A percentile compares a stretch with the other conserved stretches of the same genome.
Conservation (phyloP, 139 green algal species). For the Chlorella sp. region DNA sequence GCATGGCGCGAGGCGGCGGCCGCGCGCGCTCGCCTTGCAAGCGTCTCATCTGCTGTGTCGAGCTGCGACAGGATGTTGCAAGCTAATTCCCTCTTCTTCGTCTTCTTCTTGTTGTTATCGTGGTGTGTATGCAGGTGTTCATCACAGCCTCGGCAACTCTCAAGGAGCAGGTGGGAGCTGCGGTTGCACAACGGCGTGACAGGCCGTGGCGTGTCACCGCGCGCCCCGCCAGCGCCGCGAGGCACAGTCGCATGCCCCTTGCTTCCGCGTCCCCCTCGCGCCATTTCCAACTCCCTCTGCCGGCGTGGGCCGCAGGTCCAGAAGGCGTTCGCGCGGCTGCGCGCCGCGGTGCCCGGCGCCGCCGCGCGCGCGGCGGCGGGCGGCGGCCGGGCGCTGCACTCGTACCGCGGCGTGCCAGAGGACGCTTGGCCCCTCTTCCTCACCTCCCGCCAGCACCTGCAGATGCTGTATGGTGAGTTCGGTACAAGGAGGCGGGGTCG, state of each 20-base stretch:
- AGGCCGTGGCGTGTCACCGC: not conserved
- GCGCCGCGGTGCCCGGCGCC: constrained; percentile 43
- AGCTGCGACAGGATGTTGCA: too few relatives aligned
- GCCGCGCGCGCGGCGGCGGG: constrained; percentile 22
- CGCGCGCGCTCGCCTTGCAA: too few relatives aligned
- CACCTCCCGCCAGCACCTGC: constrained; percentile 55
- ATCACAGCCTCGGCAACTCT: constrained; percentile 75
- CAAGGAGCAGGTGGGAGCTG: constrained; percentile 47
- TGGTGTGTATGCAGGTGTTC: too few relatives aligned
- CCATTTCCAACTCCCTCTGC: not conserved
- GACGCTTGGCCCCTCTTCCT: constrained; percentile 83
- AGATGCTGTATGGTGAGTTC: constrained; percentile 65
- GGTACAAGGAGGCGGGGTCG: not conserved
- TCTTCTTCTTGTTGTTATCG: too few relatives aligned
- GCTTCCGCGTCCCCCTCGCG: too few relatives aligned
- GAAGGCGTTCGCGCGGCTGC: constrained; percentile 64
- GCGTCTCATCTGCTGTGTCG: too few relatives aligned
- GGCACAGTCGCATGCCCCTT: not conserved
- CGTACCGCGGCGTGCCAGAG: constrained; percentile 49
- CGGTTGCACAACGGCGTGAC: not conserved
- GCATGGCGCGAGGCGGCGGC: too few relatives aligned
- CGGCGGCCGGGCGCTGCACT: constrained; percentile 36
- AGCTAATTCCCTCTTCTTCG: too few relatives aligned
- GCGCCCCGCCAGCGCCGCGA: not conserved
- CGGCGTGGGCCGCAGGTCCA: constrained; percentile 44